These are phyloP conservation scores for Lophiotrema nucula DNA, from an alignment of 495 filamentous ascomycete genomes.

Conservation along the genomic window DNA sequence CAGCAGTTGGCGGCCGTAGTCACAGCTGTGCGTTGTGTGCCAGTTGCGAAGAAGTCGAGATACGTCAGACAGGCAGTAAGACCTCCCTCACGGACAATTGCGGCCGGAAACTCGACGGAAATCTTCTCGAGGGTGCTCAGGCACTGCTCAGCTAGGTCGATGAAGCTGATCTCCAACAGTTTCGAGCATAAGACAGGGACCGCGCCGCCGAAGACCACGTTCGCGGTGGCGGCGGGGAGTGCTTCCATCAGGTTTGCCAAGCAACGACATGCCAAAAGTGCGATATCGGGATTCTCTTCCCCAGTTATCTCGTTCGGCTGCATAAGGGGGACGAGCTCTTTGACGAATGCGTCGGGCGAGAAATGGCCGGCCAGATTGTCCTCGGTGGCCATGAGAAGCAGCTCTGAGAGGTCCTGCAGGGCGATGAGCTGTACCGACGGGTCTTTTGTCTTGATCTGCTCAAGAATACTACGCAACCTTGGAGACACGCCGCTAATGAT, in stretches of 20 bases:
- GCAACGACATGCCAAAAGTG: constrained; percentile 94
- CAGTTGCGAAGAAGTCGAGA: constrained; percentile 96
- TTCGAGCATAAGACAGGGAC: constrained; percentile 94
- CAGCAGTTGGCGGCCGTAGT: constrained; percentile 98
- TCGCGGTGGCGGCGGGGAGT: constrained; percentile 83
- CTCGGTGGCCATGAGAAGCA: constrained; percentile 90
- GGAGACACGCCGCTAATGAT: constrained; percentile 84
- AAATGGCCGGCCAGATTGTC: constrained; percentile 96
- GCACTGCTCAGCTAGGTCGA: constrained; percentile 96
- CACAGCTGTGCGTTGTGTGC: constrained; percentile 93
- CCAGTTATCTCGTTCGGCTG: constrained; percentile 74
- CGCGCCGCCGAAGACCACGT: constrained; percentile 93
- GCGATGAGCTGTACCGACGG: constrained; percentile 87
- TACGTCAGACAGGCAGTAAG: constrained; percentile 90
- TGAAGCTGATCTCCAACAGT: constrained; percentile 89
- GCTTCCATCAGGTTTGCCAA: constrained; percentile 99
- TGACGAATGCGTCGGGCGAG: constrained; percentile 89
- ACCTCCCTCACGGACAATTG: constrained; percentile 94
- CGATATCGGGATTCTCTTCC: constrained; percentile 94
- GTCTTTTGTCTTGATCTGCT: constrained; percentile 80
- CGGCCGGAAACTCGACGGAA: constrained; percentile 91
- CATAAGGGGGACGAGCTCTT: constrained; percentile 91
- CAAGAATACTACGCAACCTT: constrained; percentile 78
- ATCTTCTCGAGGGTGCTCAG: constrained; percentile 97
- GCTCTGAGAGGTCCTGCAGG: constrained; percentile 88